Conservation (phyloP, 192 early-diverging fungal species). For the Backusella australiensis region DNA sequence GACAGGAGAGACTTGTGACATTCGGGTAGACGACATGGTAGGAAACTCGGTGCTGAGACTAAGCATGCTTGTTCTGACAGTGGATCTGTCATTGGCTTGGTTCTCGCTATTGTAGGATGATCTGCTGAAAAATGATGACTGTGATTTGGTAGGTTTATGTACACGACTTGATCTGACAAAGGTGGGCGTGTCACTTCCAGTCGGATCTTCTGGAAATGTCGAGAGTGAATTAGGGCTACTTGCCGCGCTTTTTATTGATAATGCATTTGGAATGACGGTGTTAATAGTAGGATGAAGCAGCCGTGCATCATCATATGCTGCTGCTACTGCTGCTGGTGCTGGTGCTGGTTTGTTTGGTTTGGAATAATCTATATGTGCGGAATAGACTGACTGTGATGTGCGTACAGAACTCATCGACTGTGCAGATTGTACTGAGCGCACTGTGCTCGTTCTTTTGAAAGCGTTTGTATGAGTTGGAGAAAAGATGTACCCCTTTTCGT, state of each 20-base stretch:
- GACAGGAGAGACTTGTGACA: neutral
- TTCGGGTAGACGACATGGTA: neutral
- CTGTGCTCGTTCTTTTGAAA: neutral
- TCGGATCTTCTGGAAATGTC: conserved; percentile 11
- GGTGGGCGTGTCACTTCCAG: too few species aligned
- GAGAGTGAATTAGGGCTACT: neutral
- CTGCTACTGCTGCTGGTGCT: neutral
- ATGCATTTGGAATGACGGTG: neutral
- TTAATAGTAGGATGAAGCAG: neutral
- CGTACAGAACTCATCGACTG: neutral
- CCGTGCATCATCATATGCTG: neutral
- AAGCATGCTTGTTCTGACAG: neutral
- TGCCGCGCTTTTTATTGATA: neutral
- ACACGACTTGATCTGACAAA: neutral
- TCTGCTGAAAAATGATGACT: conserved; percentile 24
- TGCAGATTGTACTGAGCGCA: neutral
- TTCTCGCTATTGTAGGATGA: neutral
- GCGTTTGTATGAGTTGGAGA: neutral
- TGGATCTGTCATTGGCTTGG: neutral
- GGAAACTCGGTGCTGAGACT: neutral
- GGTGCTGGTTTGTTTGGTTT: neutral
- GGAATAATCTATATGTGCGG: neutral
- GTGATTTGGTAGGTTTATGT: conserved; percentile 23
- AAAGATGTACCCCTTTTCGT: neutral
- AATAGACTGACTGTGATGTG: neutral